These are phyloP conservation scores for Myxozyma monticola DNA, from an alignment of 805 yeast species.

Conservation along the genomic window DNA sequence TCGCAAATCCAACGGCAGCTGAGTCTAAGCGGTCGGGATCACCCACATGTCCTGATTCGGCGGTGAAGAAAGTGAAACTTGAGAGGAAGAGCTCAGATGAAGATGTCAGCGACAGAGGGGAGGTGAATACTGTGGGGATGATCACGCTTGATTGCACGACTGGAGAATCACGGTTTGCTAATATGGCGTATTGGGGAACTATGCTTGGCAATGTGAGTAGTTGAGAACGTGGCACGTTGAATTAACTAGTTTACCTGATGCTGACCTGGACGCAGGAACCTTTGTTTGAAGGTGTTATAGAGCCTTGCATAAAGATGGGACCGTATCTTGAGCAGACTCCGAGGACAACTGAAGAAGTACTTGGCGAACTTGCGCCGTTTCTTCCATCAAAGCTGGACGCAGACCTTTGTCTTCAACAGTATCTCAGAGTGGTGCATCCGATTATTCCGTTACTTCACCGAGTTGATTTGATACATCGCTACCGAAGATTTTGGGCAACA, in stretches of 20 bases:
- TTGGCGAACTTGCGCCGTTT: conserved; percentile 8
- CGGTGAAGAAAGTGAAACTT: not conserved
- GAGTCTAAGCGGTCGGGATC: not conserved
- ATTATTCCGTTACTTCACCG: conserved; percentile 21
- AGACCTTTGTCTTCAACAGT: conserved; percentile 11
- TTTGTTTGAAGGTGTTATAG: conserved; percentile 1
- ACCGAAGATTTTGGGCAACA: conserved; percentile 14
- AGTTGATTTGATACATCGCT: conserved; percentile 3
- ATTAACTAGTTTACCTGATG: no score
- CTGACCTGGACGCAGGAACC: not conserved
- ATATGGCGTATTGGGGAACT: conserved; percentile 20
- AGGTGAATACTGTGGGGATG: conserved; percentile 6
- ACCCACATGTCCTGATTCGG: not conserved
- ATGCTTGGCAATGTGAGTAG: conserved; percentile 17
- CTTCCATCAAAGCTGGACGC: conserved; percentile 14
- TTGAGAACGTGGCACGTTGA: not conserved
- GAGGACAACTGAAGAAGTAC: conserved; percentile 2
- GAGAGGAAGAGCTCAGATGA: not conserved
- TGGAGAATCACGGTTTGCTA: conserved; percentile 20
- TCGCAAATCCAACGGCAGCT: not conserved
- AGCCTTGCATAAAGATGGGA: not conserved
- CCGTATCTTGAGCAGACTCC: not conserved
- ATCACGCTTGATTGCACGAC: conserved; percentile 12
- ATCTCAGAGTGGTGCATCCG: conserved; percentile 18
- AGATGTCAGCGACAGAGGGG: not conserved